These are phyloP conservation scores for Trichoderma gracile DNA, from an alignment of 2,329 filamentous ascomycete species.

Conservation along the genomic window DNA sequence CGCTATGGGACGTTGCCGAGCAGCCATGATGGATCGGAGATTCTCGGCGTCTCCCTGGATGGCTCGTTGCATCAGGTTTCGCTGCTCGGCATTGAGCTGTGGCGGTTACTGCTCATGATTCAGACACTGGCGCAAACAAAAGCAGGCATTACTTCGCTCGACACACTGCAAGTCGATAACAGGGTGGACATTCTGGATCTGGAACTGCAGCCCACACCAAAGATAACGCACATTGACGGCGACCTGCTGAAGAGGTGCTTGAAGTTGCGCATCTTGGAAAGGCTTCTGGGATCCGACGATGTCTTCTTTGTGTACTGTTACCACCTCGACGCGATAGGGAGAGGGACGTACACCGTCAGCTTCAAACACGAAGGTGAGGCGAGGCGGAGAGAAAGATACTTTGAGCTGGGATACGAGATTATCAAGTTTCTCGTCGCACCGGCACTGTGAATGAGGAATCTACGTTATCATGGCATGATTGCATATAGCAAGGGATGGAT, in stretches of 20 bases:
- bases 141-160: constrained; percentile 47
- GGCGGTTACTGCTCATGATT: constrained; percentile 70
- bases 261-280: constrained; percentile 48
- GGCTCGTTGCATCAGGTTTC: constrained; percentile 71
- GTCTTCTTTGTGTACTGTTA: constrained; percentile 47
- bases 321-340: constrained; percentile 53
- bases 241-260: constrained; percentile 62
- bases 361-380: constrained; percentile 33
- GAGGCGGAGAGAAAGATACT: constrained; percentile 39
- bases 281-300: constrained; percentile 40
- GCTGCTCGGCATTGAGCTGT: constrained; percentile 61
- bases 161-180: constrained; percentile 12
- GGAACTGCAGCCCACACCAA: constrained; percentile 46
- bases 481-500: background rate
- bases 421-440: constrained; percentile 55
- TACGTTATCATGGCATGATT: background rate
- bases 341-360: constrained; percentile 43
- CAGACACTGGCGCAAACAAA: constrained; percentile 64
- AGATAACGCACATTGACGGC: constrained; percentile 66
- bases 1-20: constrained; percentile 48
- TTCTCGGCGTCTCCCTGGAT: constrained; percentile 67
- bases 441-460: constrained; percentile 42
- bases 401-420: constrained; percentile 55
- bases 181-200: constrained; percentile 29
- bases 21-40: constrained; percentile 49